Percentiles rank a stretch among this genome's conserved stretches.
These are phyloP conservation scores for Cystobasidiopsis lactophilus DNA, from an alignment of 768 basidiomycete genomes.

Conservation along the genomic window DNA sequence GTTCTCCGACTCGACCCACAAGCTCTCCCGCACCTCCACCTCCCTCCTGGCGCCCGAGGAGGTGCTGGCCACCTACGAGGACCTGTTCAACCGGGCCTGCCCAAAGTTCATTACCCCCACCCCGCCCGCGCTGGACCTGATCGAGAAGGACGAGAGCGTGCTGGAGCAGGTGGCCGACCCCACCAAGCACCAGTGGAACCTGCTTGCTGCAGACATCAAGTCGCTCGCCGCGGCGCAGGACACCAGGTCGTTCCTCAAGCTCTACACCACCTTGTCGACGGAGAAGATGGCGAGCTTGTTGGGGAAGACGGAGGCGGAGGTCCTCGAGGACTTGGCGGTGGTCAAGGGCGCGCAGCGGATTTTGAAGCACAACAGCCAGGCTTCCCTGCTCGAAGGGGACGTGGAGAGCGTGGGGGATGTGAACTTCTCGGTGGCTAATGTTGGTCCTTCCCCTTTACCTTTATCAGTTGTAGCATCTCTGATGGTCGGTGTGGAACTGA, in stretches of 20 bases:
- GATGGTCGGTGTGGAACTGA: neutral
- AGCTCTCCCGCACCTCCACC: constrained; percentile 40
- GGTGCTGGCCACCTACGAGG: constrained; percentile 57
- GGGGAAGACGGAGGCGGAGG: constrained; percentile 76
- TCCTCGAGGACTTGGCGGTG: constrained; percentile 91
- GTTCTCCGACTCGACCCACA: constrained; percentile 71
- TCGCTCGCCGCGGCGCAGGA: constrained; percentile 60
- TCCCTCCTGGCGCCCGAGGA: constrained; percentile 27
- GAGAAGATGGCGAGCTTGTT: constrained; percentile 79
- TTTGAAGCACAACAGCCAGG: constrained; percentile 31
- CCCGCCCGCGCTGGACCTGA: constrained; percentile 52
- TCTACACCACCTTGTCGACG: constrained; percentile 83
- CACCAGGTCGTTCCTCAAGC: constrained; percentile 70
- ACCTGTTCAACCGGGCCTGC: constrained; percentile 81
- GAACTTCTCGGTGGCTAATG: constrained; percentile 65
- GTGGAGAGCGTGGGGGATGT: constrained; percentile 75
- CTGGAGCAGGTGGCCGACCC: constrained; percentile 46
- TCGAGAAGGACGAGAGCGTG: constrained; percentile 33
- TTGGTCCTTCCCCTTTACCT: constrained; percentile 36
- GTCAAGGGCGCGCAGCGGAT: constrained; percentile 74
- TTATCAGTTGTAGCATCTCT: too few species aligned
- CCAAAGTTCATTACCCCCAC: constrained; percentile 91
- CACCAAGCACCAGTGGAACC: constrained; percentile 55
- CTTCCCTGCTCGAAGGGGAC: constrained; percentile 51
- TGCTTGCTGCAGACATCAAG: constrained; percentile 63